A percentile compares a stretch with the other conserved stretches of the same genome.
Conservation (phyloP, 148 eudicot genomes). For the Linanthus parryae region DNA sequence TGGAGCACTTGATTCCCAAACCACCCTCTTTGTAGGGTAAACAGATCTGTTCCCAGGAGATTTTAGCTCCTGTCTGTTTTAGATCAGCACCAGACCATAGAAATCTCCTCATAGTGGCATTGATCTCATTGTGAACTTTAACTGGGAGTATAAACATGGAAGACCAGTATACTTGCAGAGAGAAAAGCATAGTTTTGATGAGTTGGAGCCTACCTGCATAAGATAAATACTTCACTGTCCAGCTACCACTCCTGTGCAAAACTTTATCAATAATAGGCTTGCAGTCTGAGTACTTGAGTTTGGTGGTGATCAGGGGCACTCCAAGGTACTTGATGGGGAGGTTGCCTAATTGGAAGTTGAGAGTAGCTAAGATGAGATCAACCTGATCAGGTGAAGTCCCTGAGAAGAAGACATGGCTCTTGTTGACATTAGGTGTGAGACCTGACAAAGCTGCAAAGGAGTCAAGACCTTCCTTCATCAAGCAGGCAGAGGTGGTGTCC, state of each 20-base stretch:
- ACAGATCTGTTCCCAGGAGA: neutral
- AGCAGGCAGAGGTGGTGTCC: neutral
- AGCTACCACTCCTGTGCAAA: neutral
- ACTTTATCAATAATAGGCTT: neutral
- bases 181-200: neutral
- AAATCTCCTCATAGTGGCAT: neutral
- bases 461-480: neutral
- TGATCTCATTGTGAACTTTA: neutral
- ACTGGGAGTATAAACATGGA: neutral
- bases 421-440: neutral
- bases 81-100: neutral
- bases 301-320: neutral
- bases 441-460: neutral
- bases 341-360: neutral
- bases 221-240: neutral
- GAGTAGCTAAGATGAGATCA: neutral
- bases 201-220: neutral
- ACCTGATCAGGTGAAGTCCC: neutral
- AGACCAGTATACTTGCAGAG: neutral
- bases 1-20: neutral
- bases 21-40: neutral
- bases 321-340: neutral
- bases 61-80: neutral
- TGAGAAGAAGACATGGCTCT: neutral
- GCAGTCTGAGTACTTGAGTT: neutral